Evolutionary conservation across 352 stramenopile genomes (phyloP).

Genomic region (Pythium inflatum): DNA sequence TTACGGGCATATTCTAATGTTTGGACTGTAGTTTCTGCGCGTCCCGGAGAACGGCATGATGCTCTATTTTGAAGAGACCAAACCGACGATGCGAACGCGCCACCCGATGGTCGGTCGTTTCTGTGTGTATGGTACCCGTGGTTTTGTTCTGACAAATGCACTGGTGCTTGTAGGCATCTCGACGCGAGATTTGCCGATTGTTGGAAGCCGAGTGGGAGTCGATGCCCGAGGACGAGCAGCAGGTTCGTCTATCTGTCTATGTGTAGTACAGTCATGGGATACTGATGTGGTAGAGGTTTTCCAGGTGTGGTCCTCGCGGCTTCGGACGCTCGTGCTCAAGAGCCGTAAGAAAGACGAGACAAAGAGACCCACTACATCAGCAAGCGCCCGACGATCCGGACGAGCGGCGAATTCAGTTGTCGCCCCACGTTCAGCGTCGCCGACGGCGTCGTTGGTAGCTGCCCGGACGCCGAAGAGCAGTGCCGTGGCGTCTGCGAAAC

Average conservation of each 20-base stretch:
- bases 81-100: slow-evolving; percentile 22
- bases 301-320: slow-evolving; percentile 15
- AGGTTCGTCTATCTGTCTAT: slow-evolving; percentile 35
- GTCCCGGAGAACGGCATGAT: slow-evolving; percentile 38
- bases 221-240: slow-evolving; percentile 37
- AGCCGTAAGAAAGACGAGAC: slow-evolving; percentile 5
- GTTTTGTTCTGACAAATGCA: not conserved
- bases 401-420: not conserved
- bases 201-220: slow-evolving; percentile 37
- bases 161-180: slow-evolving; percentile 27
- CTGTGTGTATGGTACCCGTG: not conserved
- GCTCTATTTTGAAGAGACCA: slow-evolving; percentile 45
- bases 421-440: not conserved
- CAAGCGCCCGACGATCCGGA: not conserved
- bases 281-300: too few species aligned
- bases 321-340: slow-evolving; percentile 11
- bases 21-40: slow-evolving; percentile 36
- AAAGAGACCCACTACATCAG: slow-evolving; percentile 1
- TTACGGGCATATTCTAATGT: not conserved
- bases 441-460: not conserved
- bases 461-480: not conserved
- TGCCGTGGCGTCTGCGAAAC: slow-evolving; percentile 12
- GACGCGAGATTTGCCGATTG: slow-evolving; percentile 32
- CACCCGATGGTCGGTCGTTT: slow-evolving; percentile 33
- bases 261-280: too few species aligned